phyloP scores from a whole-genome alignment of 2,329 filamentous ascomycete genomes.

The Aspergillus ibericus region DNA sequence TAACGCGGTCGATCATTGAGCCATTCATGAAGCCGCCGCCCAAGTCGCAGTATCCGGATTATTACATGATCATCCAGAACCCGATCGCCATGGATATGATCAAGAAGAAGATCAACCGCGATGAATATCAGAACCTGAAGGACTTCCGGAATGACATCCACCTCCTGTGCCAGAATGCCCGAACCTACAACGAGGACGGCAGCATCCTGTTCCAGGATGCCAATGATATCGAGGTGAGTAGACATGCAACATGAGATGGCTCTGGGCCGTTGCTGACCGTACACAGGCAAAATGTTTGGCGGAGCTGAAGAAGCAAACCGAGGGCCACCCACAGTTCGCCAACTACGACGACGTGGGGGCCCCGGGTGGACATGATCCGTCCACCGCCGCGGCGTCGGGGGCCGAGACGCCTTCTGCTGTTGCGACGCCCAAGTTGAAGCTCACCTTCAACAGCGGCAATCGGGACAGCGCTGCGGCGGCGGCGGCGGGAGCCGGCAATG shows the following conservation, averaged over 20 bases:
- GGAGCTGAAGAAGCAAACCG: constrained; percentile 56
- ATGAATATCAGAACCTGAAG: constrained; percentile 79
- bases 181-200: constrained; percentile 94
- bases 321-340: constrained; percentile 56
- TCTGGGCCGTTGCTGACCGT: constrained; percentile 7
- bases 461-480: constrained; percentile 36
- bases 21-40: constrained; percentile 91
- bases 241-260: not conserved
- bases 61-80: constrained; percentile 87
- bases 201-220: constrained; percentile 91
- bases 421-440: constrained; percentile 63
- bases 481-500: constrained; percentile 19
- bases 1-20: constrained; percentile 80
- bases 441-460: constrained; percentile 56
- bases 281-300: constrained; percentile 50
- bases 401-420: constrained; percentile 63
- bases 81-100: constrained; percentile 98
- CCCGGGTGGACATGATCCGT: constrained; percentile 50
- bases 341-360: constrained; percentile 57
- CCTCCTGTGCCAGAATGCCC: constrained; percentile 83
- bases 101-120: constrained; percentile 90
- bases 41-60: constrained; percentile 87
- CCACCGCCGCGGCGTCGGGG: constrained; percentile 50
- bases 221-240: constrained; percentile 82
- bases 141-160: constrained; percentile 82